Percentiles rank a stretch among this genome's conserved stretches.
Evolutionary conservation across 2,329 filamentous ascomycete species (phyloP).

Genomic region (Verticillium isaacii): DNA sequence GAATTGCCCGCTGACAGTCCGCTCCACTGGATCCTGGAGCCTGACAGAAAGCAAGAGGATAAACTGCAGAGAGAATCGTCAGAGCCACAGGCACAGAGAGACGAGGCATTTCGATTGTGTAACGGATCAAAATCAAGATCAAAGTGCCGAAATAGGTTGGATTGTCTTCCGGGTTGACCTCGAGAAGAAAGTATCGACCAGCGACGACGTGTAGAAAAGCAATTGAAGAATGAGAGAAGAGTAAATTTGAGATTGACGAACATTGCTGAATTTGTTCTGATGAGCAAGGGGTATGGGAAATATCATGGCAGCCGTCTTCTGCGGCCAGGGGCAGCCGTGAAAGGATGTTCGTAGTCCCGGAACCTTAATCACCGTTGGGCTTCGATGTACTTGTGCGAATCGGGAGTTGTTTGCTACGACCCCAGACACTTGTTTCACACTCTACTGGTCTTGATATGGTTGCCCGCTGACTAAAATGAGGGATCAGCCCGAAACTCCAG

Average conservation of each 20-base stretch:
- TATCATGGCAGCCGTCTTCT: no score
- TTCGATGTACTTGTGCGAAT: not conserved
- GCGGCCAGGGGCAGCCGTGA: not conserved
- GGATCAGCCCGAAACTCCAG: not conserved
- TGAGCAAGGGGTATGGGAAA: not conserved
- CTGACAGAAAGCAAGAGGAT: not conserved
- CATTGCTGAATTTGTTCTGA: not conserved
- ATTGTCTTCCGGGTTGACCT: not conserved
- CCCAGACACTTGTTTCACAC: not conserved
- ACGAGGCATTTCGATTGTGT: not conserved
- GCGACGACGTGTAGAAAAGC: not conserved
- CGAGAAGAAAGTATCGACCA: not conserved
- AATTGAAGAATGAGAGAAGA: not conserved
- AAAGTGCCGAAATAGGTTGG: not conserved
- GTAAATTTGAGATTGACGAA: not conserved
- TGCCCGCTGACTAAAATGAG: not conserved
- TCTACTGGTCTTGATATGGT: not conserved
- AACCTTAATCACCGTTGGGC: not conserved
- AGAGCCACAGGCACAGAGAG: not conserved
- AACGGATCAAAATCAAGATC: not conserved
- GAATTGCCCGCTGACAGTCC: constrained; percentile 3
- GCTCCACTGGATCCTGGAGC: not conserved
- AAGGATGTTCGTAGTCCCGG: not conserved
- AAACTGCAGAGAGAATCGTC: not conserved
- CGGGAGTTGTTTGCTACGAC: not conserved